Base-by-base conservation (phyloP, 1,284 basidiomycete species). In the Neolentinus lepideus region DNA sequence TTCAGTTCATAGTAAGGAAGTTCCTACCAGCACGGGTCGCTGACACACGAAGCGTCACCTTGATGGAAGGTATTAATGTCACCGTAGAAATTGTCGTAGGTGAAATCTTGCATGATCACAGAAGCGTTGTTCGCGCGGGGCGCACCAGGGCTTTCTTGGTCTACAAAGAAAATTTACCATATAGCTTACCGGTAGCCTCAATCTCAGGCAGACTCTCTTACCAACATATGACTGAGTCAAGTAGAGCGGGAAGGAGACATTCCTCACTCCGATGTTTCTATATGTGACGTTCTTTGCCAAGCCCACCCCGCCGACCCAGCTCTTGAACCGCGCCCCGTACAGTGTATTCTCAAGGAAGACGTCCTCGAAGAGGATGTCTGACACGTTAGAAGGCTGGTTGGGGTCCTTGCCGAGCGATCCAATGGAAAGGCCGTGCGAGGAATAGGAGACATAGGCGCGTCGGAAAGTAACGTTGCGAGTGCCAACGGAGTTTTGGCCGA, bases 321-420 rank as follows among this genome's bases (percentile, higher is more conserved):
- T 84, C 70, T 84, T 85, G 72, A 84, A 85, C 19, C 83, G 74
- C 8, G 82, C 83, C 9, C 70, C 81, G 57, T 84, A 84, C 1
- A 84, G 66, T 0, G 75, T 66, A 55, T 77, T 73, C 59, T 76
- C 76, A 16, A 50, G 27, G 47, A 50, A 50, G 26, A 52, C 51
- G 22, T 52, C 24, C 54, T 79, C 80, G 79, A 84, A 81, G 43
- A 75, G 57, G 8, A 79, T 70, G 59, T 79, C 81, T 61, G 79
- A 72, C 25, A 84, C 82, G 57, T 78, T 69, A 0, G 81, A 76
- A 21, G 81, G 76, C 16, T 71, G 61, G 1, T 81, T 81, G 4
- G 47, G 47, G 9, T 67, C 71, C 52, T 73, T 71, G 3, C 82
- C 82, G 0, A 85, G 69, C 0, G 81, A 84, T 2, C 83, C 83